A percentile compares a stretch with the other conserved stretches of the same genome.
Evolutionary conservation across 1,284 basidiomycete species (phyloP).

Genomic region (Moesziomyces sp.): DNA sequence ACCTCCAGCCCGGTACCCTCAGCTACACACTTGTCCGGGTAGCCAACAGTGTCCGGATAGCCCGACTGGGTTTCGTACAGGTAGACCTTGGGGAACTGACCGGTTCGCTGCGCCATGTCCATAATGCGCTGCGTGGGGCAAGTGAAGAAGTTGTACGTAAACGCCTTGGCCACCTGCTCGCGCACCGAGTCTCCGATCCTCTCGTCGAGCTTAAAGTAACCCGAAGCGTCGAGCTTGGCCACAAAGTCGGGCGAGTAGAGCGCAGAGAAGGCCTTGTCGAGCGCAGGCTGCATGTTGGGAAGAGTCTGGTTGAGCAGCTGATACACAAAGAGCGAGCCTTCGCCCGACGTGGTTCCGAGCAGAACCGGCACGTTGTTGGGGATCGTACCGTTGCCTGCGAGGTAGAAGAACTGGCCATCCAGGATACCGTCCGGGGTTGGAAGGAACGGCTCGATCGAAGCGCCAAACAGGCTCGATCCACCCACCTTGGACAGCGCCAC

Average conservation of each 20-base stretch:
- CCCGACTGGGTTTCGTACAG: slow-evolving; percentile 39
- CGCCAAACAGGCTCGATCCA: slow-evolving; percentile 5
- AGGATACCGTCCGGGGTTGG: slow-evolving; percentile 33
- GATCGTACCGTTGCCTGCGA: slow-evolving; percentile 38
- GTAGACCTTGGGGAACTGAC: slow-evolving; percentile 29
- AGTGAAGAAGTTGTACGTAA: slow-evolving; percentile 47
- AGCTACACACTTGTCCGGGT: slow-evolving; percentile 16
- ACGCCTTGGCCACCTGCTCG: slow-evolving; percentile 16
- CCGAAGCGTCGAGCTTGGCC: slow-evolving; percentile 11
- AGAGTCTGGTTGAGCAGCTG: slow-evolving; percentile 18
- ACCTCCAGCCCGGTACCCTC: slow-evolving; percentile 23
- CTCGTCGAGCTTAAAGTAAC: slow-evolving; percentile 32
- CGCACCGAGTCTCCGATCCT: slow-evolving; percentile 25
- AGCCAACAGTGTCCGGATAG: slow-evolving; percentile 13
- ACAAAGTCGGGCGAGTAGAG: slow-evolving; percentile 17
- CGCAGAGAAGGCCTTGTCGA: slow-evolving; percentile 11
- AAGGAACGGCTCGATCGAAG: slow-evolving; percentile 37
- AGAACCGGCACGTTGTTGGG: slow-evolving; percentile 41
- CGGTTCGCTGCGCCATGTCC: slow-evolving; percentile 8
- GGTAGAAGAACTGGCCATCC: slow-evolving; percentile 46
- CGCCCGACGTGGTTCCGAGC: slow-evolving; percentile 31
- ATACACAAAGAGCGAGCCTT: slow-evolving; percentile 36
- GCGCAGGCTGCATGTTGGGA: slow-evolving; percentile 16
- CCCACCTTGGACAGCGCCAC: slow-evolving; percentile 7
- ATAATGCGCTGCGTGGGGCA: slow-evolving; percentile 39